phyloP scores from a whole-genome alignment of 2,329 filamentous ascomycete species.

The Cladophialophora chaetospira region DNA sequence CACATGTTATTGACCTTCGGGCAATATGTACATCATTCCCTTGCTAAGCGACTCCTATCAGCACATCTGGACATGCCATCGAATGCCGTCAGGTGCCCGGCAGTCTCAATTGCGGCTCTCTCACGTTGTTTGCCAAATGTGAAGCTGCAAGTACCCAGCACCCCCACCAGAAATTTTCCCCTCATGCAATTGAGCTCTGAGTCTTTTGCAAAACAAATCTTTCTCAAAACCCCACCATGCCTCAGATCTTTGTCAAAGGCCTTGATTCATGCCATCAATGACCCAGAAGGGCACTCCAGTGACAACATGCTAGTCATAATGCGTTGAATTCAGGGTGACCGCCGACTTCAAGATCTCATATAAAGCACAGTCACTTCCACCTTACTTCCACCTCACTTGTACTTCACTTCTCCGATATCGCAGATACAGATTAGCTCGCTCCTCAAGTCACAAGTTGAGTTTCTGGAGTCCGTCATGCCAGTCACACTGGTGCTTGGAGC shows the following conservation, averaged over 20 bases:
- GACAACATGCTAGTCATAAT: background rate
- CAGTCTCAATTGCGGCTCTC: background rate
- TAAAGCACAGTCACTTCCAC: background rate
- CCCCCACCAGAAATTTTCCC: background rate
- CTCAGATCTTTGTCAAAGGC: too few relatives aligned
- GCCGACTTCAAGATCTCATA: too few relatives aligned
- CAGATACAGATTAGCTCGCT: background rate
- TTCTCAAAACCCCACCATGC: background rate
- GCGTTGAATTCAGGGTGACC: background rate
- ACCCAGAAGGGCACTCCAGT: too few relatives aligned
- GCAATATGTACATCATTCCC: background rate
- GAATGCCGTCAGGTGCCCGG: background rate
- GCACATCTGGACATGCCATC: too few relatives aligned
- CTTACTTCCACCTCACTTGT: background rate
- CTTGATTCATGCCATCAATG: too few relatives aligned
- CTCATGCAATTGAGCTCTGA: background rate
- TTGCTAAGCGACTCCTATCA: background rate
- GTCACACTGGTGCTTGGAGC: constrained; percentile 50
- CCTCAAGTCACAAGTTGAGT: too few relatives aligned
- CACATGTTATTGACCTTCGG: too few relatives aligned
- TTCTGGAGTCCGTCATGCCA: constrained; percentile 30
- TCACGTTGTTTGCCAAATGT: background rate
- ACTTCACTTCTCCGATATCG: constrained; percentile 5
- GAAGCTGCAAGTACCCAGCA: background rate
- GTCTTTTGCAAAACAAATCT: background rate